Evolutionary conservation across 495 filamentous ascomycete species (phyloP).

Genomic region (Neurospora sp.): DNA sequence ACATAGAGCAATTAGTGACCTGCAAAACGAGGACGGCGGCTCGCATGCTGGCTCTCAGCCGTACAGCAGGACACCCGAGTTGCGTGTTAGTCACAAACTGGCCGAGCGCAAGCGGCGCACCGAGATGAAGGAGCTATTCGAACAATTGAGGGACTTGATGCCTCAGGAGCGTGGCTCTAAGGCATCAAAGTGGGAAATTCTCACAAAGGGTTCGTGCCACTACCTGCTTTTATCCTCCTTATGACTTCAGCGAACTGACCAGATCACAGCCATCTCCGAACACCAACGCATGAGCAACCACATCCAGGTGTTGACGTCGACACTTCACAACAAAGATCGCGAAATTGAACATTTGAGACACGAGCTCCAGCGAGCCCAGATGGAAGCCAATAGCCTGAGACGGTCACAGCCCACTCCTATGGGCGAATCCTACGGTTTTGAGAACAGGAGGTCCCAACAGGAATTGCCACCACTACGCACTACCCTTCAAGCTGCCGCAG

Average conservation of each 20-base stretch:
- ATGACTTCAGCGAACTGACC: conserved; percentile 5
- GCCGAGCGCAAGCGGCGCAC: conserved; percentile 92
- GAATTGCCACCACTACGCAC: conserved; percentile 41
- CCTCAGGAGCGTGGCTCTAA: conserved; percentile 84
- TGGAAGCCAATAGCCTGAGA: conserved; percentile 22
- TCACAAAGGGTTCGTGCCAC: conserved; percentile 71
- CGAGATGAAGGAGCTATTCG: conserved; percentile 97
- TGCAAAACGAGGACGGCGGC: conserved; percentile 49
- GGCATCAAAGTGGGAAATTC: conserved; percentile 96
- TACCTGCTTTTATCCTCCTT: background rate
- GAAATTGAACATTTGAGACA: conserved; percentile 40
- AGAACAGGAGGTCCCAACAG: conserved; percentile 22
- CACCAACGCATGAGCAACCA: conserved; percentile 37
- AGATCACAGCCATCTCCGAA: conserved; percentile 39
- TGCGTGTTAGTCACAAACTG: conserved; percentile 91
- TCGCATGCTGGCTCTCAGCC: conserved; percentile 54
- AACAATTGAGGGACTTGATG: conserved; percentile 69
- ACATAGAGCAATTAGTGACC: conserved; percentile 57
- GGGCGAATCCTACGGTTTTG: conserved; percentile 19
- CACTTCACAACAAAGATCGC: conserved; percentile 24
- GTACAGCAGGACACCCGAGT: conserved; percentile 89
- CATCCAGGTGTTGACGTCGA: conserved; percentile 24
- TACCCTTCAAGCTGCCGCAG: conserved; percentile 14
- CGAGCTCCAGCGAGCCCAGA: conserved; percentile 22
- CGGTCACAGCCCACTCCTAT: conserved; percentile 20